Conservation (phyloP, 495 filamentous ascomycete species). For the Xylaria grammica region DNA sequence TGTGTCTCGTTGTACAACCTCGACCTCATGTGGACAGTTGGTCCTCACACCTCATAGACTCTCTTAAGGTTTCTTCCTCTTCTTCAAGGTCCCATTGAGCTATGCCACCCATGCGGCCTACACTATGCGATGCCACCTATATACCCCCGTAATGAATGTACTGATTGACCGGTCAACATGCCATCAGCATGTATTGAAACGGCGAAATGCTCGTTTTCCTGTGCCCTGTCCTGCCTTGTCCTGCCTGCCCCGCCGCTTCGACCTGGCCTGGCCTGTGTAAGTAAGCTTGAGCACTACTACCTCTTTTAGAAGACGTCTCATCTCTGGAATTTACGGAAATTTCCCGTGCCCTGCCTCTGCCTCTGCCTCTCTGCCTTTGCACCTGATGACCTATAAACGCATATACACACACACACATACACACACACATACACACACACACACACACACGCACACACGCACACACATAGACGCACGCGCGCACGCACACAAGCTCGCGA, state of each 20-base stretch:
- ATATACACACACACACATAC: no score
- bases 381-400: no score
- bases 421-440: no score
- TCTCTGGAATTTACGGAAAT: conserved; percentile 15
- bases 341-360: conserved; percentile 8
- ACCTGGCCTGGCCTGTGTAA: conserved; percentile 13
- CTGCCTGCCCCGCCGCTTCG: background rate
- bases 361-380: no score
- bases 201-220: conserved; percentile 6
- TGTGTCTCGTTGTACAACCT: conserved; percentile 23
- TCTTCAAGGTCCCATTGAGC: conserved; percentile 22
- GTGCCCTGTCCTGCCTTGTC: conserved; percentile 14
- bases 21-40: conserved; percentile 21
- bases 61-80: background rate
- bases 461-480: no score
- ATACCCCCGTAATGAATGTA: conserved; percentile 13
- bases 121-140: conserved; percentile 2
- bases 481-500: conserved; percentile 7
- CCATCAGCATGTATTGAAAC: conserved; percentile 10
- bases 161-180: conserved; percentile 14
- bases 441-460: no score
- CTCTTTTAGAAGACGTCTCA: conserved; percentile 10
- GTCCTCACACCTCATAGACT: background rate
- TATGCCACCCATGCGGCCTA: conserved; percentile 13
- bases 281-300: background rate